A percentile compares a stretch with the other conserved stretches of the same genome.
Evolutionary conservation across 768 basidiomycete genomes (phyloP).

Genomic region (Dendrothele bispora): DNA sequence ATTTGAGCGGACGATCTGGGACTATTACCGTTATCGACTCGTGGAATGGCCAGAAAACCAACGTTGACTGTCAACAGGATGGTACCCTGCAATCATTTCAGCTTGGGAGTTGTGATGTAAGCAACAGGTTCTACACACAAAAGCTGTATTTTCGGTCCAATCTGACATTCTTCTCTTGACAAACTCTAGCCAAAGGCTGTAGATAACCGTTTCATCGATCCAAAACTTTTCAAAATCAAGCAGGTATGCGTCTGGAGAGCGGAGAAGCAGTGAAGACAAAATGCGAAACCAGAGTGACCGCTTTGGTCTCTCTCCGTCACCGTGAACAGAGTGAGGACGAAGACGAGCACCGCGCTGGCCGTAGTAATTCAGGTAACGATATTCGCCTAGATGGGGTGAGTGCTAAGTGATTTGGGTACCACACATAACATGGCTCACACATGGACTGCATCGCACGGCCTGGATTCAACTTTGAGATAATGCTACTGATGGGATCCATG

Average conservation of each 20-base stretch:
- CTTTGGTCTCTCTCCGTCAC: constrained; percentile 17
- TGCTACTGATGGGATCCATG: neutral
- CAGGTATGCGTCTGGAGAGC: constrained; percentile 42
- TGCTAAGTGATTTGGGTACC: constrained; percentile 24
- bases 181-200: constrained; percentile 39
- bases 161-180: constrained; percentile 35
- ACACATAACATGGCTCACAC: neutral
- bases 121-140: constrained; percentile 28
- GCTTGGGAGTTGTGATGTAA: neutral
- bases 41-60: constrained; percentile 46
- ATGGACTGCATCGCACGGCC: neutral
- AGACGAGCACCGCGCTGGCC: neutral
- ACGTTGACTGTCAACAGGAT: constrained; percentile 51
- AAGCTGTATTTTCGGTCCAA: constrained; percentile 41
- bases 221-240: constrained; percentile 42
- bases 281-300: constrained; percentile 32
- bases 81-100: constrained; percentile 34
- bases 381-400: neutral
- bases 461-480: neutral
- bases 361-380: neutral
- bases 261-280: constrained; percentile 43
- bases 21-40: too few relatives aligned
- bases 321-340: constrained; percentile 29
- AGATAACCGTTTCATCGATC: constrained; percentile 42
- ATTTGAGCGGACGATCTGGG: constrained; percentile 30